Base-by-base conservation (phyloP, 1,139 yeast species). In the Williopsis jadinii region DNA sequence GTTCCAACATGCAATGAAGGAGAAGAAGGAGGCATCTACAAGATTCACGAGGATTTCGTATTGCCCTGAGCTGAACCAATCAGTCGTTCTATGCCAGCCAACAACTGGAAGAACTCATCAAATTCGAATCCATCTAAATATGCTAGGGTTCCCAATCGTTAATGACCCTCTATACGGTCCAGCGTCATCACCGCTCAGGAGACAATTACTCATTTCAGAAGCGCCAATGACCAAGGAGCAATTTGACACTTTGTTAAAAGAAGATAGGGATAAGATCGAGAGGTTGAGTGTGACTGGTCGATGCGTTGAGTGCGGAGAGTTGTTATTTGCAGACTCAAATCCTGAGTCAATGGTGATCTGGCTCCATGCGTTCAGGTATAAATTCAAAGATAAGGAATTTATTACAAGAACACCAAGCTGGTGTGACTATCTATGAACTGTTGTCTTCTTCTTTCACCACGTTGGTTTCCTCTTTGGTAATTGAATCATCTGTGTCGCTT, bases 51-150 rank as follows among this genome's bases (percentile, higher is more conserved):
- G 62, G n/a, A 41, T 73, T 1, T 58, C 59, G 38, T 67, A 63
- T 45, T 43, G 42, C 29, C 5, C 24, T 11, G 36, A 30, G 64
- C 60, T 52, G 80, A 85, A 9, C 64, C 62, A 44, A 66, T 75
- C 24, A 77, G 70, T 92, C 31, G 96, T 92, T 3, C 71, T 80
- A 44, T 90, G 97, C 60, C 73, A 68, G 46, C 98, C 98, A 1
- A 63, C 74, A 14, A 90, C 98, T 0, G 98, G 98, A 0, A 70
- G 98, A 54, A 86, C 97, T 0, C 98, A 92, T 60, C 98, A 92
- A 58, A 87, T 92, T 39, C 67, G 98, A 41, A 95, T 92, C 0
- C 98, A 92, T 64, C 63, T 92, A 42, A 97, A 90, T 60, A 84
- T 72, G 52, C 56, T 92, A 27, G 96, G 97, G 0, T 77, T 76